Percentiles rank a stretch among this genome's conserved stretches.
Evolutionary conservation across 2,329 filamentous ascomycete species (phyloP).

Genomic region (Aplosporella prunicola): DNA sequence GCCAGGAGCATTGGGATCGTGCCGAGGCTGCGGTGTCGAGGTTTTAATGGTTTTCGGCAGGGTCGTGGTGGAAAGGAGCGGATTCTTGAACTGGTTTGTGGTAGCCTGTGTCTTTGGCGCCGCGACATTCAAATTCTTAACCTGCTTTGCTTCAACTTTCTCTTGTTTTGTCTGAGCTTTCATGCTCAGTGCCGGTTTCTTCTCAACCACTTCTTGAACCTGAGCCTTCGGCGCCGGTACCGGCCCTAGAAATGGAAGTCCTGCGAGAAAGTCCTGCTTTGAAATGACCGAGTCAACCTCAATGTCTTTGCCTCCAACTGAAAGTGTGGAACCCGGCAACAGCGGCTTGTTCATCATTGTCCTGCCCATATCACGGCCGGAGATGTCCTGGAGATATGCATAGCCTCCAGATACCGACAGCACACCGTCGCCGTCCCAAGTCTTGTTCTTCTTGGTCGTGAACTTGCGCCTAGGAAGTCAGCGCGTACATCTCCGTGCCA

Average conservation of each 20-base stretch:
- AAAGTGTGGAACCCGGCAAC: conserved; percentile 51
- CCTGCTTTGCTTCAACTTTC: conserved; percentile 32
- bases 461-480: conserved; percentile 49
- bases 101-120: conserved; percentile 30
- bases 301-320: conserved; percentile 57
- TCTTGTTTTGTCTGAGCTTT: conserved; percentile 22
- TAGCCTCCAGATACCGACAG: conserved; percentile 48
- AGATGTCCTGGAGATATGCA: conserved; percentile 52
- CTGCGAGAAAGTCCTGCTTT: conserved; percentile 49
- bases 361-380: conserved; percentile 54
- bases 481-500: neutral
- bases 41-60: conserved; percentile 37
- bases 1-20: conserved; percentile 50
- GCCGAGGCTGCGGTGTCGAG: conserved; percentile 49
- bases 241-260: conserved; percentile 34
- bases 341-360: conserved; percentile 47
- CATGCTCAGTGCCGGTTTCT: conserved; percentile 16
- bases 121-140: conserved; percentile 26
- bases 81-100: conserved; percentile 50
- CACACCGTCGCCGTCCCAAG: conserved; percentile 65
- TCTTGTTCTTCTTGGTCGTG: conserved; percentile 65
- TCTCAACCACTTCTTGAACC: conserved; percentile 17
- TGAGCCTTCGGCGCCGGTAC: conserved; percentile 14
- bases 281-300: conserved; percentile 55
- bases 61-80: conserved; percentile 46